Base-by-base conservation (phyloP, 2,329 filamentous ascomycete species). In the Fusarium verrucosum region DNA sequence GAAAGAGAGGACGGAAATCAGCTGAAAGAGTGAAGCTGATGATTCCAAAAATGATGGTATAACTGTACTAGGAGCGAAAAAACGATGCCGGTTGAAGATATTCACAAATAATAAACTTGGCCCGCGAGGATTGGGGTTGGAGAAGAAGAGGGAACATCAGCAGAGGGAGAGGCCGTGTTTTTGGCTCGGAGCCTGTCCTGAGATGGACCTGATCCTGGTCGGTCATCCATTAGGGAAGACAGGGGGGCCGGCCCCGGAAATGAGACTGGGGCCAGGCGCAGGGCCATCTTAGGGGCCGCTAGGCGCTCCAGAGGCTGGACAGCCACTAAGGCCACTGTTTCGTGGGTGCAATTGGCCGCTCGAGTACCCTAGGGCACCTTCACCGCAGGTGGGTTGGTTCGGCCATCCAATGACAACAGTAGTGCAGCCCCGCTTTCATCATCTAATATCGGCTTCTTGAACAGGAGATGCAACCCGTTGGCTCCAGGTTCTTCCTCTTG, bases 1-100 rank as follows among this genome's bases (percentile, higher is more conserved):
- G 68, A 73, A 72, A 70, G 73, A 79, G 73, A 73, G 78, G 75
- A 79, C 75, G 75, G 75, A 72, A 70, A 65, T 70, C 73, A 75
- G 75, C 76, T 79, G 66, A 80, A 76, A 74, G 78, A 80, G 74
- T 80, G 78, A 79, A 79, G 77, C 76, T 73, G 76, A 74, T 65
- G 69, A 73, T 75, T n/a, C 72, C 68, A 68, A 59, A 70, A 76
- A 53, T n/a, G n/a, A n/a, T n/a, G 54, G 55, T 41, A 35, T 37
- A 56, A 59, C 61, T 69, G 63, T 69, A 65, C 61, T 58, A n/a
- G 54, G 54, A 70, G 68, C 47, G 46, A 69, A 68, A 66, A 61
- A 68, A 62, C 55, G 57, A 68, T 68, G 60, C 58, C 53, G 58
- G n/a, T 70, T 67, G 65, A 62, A 38, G 46, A 43, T 49, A 61